A percentile compares a stretch with the other conserved stretches of the same genome.
Conservation (phyloP, 441 rosid genomes). For the Erodium texanum region DNA sequence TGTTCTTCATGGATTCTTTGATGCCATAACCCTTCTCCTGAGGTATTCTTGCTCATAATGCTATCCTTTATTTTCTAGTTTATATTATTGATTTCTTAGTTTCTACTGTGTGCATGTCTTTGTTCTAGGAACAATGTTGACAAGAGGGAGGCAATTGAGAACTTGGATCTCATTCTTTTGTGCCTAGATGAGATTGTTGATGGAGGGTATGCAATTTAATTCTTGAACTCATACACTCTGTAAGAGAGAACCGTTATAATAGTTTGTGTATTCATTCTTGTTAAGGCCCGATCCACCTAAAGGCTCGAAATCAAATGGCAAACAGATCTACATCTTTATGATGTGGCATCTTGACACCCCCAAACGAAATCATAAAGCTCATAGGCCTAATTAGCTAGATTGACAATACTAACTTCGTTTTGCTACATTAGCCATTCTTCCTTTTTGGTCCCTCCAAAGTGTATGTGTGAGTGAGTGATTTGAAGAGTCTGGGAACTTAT, state of each 20-base stretch:
- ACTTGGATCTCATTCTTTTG: conserved; percentile 68
- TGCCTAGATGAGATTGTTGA: conserved; percentile 93
- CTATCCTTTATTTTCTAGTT: background rate
- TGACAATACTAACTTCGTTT: too few relatives aligned
- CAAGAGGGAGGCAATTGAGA: conserved; percentile 84
- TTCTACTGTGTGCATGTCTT: conserved; percentile 10
- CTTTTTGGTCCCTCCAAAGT: too few relatives aligned
- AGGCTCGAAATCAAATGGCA: too few relatives aligned
- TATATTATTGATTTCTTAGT: conserved; percentile 5
- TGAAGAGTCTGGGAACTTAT: background rate
- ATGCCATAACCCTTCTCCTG: conserved; percentile 66
- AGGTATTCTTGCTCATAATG: conserved; percentile 34
- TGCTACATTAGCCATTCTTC: too few relatives aligned
- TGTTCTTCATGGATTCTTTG: conserved; percentile 83
- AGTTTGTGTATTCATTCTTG: background rate
- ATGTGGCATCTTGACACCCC: too few relatives aligned
- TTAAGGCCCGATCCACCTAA: too few relatives aligned
- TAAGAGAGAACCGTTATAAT: background rate
- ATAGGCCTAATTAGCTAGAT: too few relatives aligned
- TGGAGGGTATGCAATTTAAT: conserved; percentile 47
- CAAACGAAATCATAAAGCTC: too few relatives aligned
- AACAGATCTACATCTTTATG: too few relatives aligned
- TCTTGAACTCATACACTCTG: background rate
- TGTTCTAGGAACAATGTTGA: conserved; percentile 63
- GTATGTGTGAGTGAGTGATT: too few relatives aligned